Percentiles rank a stretch among this genome's conserved stretches.
phyloP scores from a whole-genome alignment of 2,329 filamentous ascomycete species.

The Xylaria sp. region DNA sequence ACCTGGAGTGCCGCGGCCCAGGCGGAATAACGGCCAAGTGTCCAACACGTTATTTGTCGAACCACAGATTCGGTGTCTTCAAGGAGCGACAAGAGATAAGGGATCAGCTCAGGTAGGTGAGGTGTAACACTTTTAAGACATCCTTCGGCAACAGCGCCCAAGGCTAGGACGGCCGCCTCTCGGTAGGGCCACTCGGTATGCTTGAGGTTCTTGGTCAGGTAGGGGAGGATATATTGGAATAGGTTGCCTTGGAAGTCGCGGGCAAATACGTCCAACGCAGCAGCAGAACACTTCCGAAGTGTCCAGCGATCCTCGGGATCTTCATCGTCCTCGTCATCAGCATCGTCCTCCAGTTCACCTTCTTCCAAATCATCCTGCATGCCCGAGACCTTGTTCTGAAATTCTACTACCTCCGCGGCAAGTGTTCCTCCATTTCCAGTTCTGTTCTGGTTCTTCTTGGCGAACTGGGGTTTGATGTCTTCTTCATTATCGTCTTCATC shows the following conservation, averaged over 20 bases:
- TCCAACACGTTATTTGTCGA: constrained; percentile 96
- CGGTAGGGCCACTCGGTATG: constrained; percentile 87
- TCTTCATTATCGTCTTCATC: constrained; percentile 84
- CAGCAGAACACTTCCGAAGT: constrained; percentile 91
- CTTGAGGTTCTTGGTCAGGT: constrained; percentile 82
- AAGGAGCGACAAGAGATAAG: constrained; percentile 82
- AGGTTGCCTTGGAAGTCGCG: constrained; percentile 83
- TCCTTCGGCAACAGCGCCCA: constrained; percentile 91
- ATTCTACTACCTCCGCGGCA: constrained; percentile 48
- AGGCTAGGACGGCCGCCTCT: constrained; percentile 87
- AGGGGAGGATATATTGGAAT: constrained; percentile 87
- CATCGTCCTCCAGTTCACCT: constrained; percentile 73
- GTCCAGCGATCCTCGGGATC: constrained; percentile 94
- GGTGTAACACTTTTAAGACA: constrained; percentile 87
- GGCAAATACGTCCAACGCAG: constrained; percentile 89
- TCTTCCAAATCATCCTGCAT: constrained; percentile 78
- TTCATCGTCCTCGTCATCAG: constrained; percentile 64
- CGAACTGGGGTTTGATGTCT: constrained; percentile 90
- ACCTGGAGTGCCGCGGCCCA: constrained; percentile 79
- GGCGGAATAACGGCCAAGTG: constrained; percentile 82
- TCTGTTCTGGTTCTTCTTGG: constrained; percentile 60
- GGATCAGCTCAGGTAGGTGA: constrained; percentile 83
- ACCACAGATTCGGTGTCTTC: constrained; percentile 85
- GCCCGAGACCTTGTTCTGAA: constrained; percentile 49
- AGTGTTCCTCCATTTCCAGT: constrained; percentile 51